phyloP scores from a whole-genome alignment of 2,329 filamentous ascomycete genomes.

The Monosporascus sp. region DNA sequence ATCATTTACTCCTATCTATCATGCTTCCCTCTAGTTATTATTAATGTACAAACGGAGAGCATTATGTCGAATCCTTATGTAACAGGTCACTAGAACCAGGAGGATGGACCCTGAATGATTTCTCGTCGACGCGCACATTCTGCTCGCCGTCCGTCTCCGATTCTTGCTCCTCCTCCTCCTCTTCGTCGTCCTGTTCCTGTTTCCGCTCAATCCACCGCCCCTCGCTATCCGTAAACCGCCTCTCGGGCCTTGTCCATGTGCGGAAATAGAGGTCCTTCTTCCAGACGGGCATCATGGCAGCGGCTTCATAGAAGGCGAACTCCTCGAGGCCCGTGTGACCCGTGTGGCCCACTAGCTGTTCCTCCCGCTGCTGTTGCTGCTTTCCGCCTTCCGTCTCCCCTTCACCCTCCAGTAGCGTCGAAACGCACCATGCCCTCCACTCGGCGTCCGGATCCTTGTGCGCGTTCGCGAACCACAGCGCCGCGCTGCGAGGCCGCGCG shows the following conservation, averaged over 20 bases:
- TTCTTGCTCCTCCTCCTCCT: too few species aligned
- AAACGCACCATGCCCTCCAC: background rate
- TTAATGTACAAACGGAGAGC: too few species aligned
- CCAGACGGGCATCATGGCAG: background rate
- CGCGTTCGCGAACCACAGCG: constrained; percentile 1
- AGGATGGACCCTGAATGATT: too few species aligned
- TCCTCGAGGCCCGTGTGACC: constrained; percentile 10
- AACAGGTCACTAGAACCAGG: too few species aligned
- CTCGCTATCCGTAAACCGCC: background rate
- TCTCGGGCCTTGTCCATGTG: constrained; percentile 1
- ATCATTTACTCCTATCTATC: too few species aligned
- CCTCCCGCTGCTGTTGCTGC: background rate
- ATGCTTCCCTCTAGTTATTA: too few species aligned
- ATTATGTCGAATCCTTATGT: too few species aligned
- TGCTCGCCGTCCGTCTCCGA: too few species aligned
- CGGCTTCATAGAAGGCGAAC: constrained; percentile 2
- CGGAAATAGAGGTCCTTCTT: constrained; percentile 2
- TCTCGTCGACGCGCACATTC: too few species aligned
- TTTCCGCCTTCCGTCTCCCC: background rate
- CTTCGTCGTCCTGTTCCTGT: too few species aligned
- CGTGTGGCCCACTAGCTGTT: background rate
- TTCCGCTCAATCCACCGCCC: background rate
- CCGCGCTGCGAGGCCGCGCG: constrained; percentile 10
- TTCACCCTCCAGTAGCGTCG: background rate
- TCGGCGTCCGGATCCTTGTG: background rate